phyloP scores from a whole-genome alignment of 140 eudicot species.

The Senecio squalidus region DNA sequence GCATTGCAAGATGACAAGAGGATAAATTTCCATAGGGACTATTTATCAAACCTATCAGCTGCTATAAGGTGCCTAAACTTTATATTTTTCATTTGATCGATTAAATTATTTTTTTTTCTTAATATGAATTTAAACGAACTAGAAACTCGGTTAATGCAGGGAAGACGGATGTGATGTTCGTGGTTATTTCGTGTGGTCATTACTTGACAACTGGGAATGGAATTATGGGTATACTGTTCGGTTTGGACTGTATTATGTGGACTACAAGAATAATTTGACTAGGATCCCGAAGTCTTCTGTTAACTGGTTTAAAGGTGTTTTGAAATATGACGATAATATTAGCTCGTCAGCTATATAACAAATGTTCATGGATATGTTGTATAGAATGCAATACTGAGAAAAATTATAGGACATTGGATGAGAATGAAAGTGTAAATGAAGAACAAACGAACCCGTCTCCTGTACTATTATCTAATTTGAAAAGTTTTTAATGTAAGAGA shows the following conservation, averaged over 20 bases:
- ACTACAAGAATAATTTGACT: slow-evolving; percentile 80
- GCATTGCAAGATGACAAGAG: slow-evolving; percentile 82
- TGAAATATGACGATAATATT: slow-evolving; percentile 24
- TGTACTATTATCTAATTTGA: neutral
- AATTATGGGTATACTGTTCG: slow-evolving; percentile 71
- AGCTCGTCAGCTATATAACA: neutral
- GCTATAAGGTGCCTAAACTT: slow-evolving; percentile 63
- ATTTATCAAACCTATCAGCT: slow-evolving; percentile 85
- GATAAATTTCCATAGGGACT: slow-evolving; percentile 72
- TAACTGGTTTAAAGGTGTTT: slow-evolving; percentile 63
- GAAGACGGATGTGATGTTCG: slow-evolving; percentile 79
- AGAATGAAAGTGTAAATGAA: slow-evolving; percentile 12
- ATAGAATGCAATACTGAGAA: neutral
- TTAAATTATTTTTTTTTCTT: neutral
- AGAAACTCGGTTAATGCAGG: slow-evolving; percentile 41
- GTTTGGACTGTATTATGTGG: slow-evolving; percentile 89
- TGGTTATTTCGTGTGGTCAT: slow-evolving; percentile 90
- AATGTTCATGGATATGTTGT: neutral
- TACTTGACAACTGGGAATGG: slow-evolving; percentile 99
- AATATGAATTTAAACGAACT: neutral
- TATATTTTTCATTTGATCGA: neutral
- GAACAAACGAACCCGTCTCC: slow-evolving; percentile 1
- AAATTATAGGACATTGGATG: neutral
- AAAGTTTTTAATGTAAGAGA: neutral
- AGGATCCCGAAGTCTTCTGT: slow-evolving; percentile 88